A percentile compares a stretch with the other conserved stretches of the same genome.
Conservation (phyloP, 129 eudicot genomes). For the carrot (Daucus carota) region DH1_v3.0 NC_030388.2:19516501-19517000, state of each 20-base stretch:
- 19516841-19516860: conserved; percentile 20
- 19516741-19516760: not conserved
- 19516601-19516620: not conserved
- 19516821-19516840: conserved; percentile 13
- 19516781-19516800: not conserved
- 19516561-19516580: not conserved
- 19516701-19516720: not conserved
- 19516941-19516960: conserved; percentile 2
- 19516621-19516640: not conserved
- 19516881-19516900: conserved; percentile 6
- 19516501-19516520: not conserved
- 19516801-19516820: conserved; percentile 1
- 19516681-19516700: not conserved
- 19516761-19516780: not conserved
- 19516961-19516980: not conserved
- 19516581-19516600: not conserved
- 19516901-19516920: not conserved
- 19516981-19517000: not conserved
- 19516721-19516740: not conserved
- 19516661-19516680: not conserved
- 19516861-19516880: conserved; percentile 8
- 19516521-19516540: not conserved
- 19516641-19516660: too few relatives aligned
- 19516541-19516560: not conserved
- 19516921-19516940: conserved; percentile 7